Evolutionary conservation across 2,329 filamentous ascomycete species (phyloP).

Genomic region (Gyromitra esculenta): DNA sequence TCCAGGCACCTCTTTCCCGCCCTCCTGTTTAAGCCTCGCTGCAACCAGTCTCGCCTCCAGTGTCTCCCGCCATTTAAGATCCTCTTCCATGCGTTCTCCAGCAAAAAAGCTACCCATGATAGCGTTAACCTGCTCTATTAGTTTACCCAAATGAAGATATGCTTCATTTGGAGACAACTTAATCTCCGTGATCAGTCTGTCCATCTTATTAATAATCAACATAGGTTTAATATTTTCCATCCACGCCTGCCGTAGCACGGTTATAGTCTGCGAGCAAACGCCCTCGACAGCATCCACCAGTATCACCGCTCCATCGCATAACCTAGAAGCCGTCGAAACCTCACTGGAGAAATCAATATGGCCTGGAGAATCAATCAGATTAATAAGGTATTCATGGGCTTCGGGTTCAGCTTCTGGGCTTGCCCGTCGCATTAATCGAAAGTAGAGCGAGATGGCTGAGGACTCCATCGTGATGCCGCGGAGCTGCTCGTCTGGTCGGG

Average conservation of each 20-base stretch:
- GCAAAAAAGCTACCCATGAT: slow-evolving; percentile 98
- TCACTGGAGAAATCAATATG: slow-evolving; percentile 99
- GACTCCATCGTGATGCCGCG: slow-evolving; percentile 99
- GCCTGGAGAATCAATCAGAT: slow-evolving; percentile 95
- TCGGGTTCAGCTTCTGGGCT: slow-evolving; percentile 69
- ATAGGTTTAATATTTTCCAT: slow-evolving; percentile 93
- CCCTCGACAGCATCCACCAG: slow-evolving; percentile 97
- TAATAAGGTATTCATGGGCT: slow-evolving; percentile 88
- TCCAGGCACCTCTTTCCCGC: slow-evolving; percentile 61
- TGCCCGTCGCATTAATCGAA: slow-evolving; percentile 84
- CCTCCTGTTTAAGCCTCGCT: slow-evolving; percentile 66
- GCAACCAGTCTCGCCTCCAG: slow-evolving; percentile 82
- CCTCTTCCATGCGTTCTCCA: slow-evolving; percentile 97
- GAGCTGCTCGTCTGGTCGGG: slow-evolving; percentile 91
- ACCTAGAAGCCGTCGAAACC: slow-evolving; percentile 90
- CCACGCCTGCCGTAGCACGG: slow-evolving; percentile 93
- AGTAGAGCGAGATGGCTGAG: slow-evolving; percentile 94
- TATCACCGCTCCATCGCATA: slow-evolving; percentile 94
- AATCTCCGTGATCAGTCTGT: slow-evolving; percentile 89
- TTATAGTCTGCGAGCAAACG: slow-evolving; percentile 98
- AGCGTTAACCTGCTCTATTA: slow-evolving; percentile 95
- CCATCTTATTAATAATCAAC: slow-evolving; percentile 98
- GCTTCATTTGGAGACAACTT: slow-evolving; percentile 93
- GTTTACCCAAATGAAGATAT: slow-evolving; percentile 85
- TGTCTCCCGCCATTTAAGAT: slow-evolving; percentile 91